Evolutionary conservation across 2,329 filamentous ascomycete species (phyloP).

Genomic region (Raffaelea arxii): DNA sequence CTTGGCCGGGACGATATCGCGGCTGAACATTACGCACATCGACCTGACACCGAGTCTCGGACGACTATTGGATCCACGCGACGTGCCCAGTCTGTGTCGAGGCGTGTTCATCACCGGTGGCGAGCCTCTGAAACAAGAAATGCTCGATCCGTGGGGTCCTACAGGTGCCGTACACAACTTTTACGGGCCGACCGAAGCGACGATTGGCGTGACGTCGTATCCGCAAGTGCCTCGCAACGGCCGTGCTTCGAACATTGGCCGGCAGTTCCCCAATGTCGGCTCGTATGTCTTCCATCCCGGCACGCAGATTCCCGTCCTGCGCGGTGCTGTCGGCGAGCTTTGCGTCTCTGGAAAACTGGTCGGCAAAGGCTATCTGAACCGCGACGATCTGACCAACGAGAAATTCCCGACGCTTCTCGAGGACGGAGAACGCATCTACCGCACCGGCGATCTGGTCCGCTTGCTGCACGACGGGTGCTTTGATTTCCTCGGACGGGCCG

Average conservation of each 20-base stretch:
- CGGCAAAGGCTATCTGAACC: conserved; percentile 79
- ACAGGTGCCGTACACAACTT: conserved; percentile 81
- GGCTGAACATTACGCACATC: conserved; percentile 74
- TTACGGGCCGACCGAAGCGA: conserved; percentile 86
- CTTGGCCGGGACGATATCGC: conserved; percentile 60
- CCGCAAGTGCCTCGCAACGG: conserved; percentile 69
- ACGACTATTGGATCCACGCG: conserved; percentile 64
- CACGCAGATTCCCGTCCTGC: conserved; percentile 61
- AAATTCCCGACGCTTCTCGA: conserved; percentile 57
- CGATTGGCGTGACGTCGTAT: conserved; percentile 86
- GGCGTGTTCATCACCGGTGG: conserved; percentile 93
- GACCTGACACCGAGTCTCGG: conserved; percentile 86
- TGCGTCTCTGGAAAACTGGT: conserved; percentile 83
- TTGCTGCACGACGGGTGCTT: conserved; percentile 73
- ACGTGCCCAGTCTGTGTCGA: conserved; percentile 67
- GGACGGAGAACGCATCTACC: conserved; percentile 56
- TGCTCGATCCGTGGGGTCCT: conserved; percentile 76
- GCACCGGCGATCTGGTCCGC: conserved; percentile 81
- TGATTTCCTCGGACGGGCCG: conserved; percentile 77
- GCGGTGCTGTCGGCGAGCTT: conserved; percentile 75
- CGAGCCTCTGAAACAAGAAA: conserved; percentile 80
- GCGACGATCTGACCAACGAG: conserved; percentile 65
- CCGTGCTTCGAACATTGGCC: conserved; percentile 79
- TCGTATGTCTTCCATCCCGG: conserved; percentile 65
- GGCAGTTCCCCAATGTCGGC: conserved; percentile 79